Base-by-base conservation (phyloP, 2,329 filamentous ascomycete species). In the Phaeosphaeriaceae sp. region DNA sequence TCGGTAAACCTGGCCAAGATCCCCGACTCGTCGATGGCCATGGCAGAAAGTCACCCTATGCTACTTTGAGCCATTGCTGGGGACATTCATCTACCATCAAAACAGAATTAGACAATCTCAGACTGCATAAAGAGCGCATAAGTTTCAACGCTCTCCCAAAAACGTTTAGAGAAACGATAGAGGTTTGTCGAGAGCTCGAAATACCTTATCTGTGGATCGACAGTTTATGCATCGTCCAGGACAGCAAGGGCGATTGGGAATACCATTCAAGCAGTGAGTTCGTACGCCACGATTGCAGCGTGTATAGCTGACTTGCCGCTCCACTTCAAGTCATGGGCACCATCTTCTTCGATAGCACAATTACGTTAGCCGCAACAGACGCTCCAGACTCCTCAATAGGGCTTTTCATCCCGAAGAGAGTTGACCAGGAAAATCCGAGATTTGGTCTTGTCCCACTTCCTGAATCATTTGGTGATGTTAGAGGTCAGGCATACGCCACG, bases 31-130 rank as follows among this genome's bases (percentile, higher is more conserved):
- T 27, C 21, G 49, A 51, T 27, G 46, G 25, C 15, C 51, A 33
- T 50, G 56, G 55, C 20, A 45, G 31, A 46, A 13, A 17, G n/a
- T 40, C 22, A 13, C 22, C 25, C 13, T 58, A 61, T 20, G 56
- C 51, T 42, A 25, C 46, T 15, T 40, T 55, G 10, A 55, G 54
- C 41, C 45, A 58, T 58, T 83, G 17, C 58, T 81, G 11, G 80
- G 80, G 21, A 75, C 80, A 27, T 21, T 54, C 47, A 10, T 20
- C 51, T 27, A 24, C 51, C 19, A 46, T 46, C 44, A 50, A 45
- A 20, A 44, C 44, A 20, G 53, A 25, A n/a, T 13, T 13, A 25
- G 36, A 33, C 5, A 57, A 46, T 48, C 49, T 50, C 40, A 31
- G 27, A 31, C 20, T 17, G 20, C 46, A 21, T n/a, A 25, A 48